Percentiles rank a stretch among this genome's conserved stretches.
Conservation (phyloP, 2,329 filamentous ascomycete genomes). For the Stachybotrys elegans region DNA sequence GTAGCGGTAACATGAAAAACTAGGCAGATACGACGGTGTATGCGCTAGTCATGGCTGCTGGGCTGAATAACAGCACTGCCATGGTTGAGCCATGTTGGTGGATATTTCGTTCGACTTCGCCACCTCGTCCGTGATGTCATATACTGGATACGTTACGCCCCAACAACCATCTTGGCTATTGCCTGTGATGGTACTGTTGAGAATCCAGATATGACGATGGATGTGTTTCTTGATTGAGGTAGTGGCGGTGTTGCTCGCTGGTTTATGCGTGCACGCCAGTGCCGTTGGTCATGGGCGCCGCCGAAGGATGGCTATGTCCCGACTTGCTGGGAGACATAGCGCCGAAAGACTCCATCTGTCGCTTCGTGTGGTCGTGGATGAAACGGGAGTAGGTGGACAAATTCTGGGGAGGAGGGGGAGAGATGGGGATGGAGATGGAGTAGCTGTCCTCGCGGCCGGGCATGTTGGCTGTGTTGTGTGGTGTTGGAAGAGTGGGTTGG, state of each 20-base stretch:
- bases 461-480: slow-evolving; percentile 22
- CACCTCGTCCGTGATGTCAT: no score
- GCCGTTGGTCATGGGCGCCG: slow-evolving; percentile 22
- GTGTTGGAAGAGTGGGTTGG: neutral
- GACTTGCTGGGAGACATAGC: slow-evolving; percentile 7
- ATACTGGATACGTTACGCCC: no score
- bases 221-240: neutral
- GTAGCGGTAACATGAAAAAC: no score
- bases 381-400: slow-evolving; percentile 53
- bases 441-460: slow-evolving; percentile 34
- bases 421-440: slow-evolving; percentile 28
- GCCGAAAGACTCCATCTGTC: slow-evolving; percentile 55
- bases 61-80: no score
- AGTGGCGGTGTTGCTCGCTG: neutral
- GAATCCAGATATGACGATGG: neutral
- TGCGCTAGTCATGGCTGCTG: no score
- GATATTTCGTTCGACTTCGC: no score
- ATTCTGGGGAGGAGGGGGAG: slow-evolving; percentile 36
- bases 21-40: no score
- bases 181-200: no score
- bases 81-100: no score
- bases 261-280: slow-evolving; percentile 11
- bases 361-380: slow-evolving; percentile 61
- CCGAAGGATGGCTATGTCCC: slow-evolving; percentile 5
- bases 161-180: no score